Percentiles rank a stretch among this genome's conserved stretches.
Conservation (phyloP, 257 asterid species). For the Petunia secreta region DNA sequence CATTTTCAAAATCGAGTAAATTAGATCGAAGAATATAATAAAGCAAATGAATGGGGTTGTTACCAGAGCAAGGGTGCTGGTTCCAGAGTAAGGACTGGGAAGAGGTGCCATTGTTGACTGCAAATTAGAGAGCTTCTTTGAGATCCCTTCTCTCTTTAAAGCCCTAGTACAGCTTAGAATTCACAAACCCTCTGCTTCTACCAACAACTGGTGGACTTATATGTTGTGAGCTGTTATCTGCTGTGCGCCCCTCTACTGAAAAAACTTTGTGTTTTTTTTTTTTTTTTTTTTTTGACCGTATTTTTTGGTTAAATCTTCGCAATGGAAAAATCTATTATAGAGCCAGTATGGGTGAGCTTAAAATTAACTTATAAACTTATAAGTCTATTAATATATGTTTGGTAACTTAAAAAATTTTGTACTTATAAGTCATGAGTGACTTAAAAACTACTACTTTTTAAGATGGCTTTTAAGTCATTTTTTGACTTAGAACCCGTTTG, state of each 20-base stretch:
- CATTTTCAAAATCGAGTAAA: neutral
- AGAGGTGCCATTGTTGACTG: slow-evolving; percentile 44
- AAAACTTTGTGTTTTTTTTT: neutral
- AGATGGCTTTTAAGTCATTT: too few relatives aligned
- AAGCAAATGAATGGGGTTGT: neutral
- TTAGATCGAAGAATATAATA: neutral
- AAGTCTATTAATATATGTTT: too few relatives aligned
- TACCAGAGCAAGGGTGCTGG: slow-evolving; percentile 58
- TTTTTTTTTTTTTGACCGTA: too few relatives aligned
- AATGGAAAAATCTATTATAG: too few relatives aligned
- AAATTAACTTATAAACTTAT: too few relatives aligned
- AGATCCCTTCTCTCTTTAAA: slow-evolving; percentile 19
- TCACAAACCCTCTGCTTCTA: slow-evolving; percentile 5
- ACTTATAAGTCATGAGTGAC: too few relatives aligned
- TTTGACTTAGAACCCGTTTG: too few relatives aligned
- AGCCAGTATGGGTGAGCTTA: too few relatives aligned
- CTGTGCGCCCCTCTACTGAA: neutral
- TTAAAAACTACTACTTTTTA: too few relatives aligned
- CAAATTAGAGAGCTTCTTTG: neutral
- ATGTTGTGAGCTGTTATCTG: neutral
- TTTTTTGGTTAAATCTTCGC: neutral
- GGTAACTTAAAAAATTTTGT: too few relatives aligned
- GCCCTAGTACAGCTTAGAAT: slow-evolving; percentile 17
- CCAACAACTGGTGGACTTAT: neutral
- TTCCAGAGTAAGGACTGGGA: slow-evolving; percentile 55